A percentile compares a stretch with the other conserved stretches of the same genome.
These are phyloP conservation scores for Sungouiella thailandica DNA, from an alignment of 805 yeast genomes.

Conservation along the genomic window DNA sequence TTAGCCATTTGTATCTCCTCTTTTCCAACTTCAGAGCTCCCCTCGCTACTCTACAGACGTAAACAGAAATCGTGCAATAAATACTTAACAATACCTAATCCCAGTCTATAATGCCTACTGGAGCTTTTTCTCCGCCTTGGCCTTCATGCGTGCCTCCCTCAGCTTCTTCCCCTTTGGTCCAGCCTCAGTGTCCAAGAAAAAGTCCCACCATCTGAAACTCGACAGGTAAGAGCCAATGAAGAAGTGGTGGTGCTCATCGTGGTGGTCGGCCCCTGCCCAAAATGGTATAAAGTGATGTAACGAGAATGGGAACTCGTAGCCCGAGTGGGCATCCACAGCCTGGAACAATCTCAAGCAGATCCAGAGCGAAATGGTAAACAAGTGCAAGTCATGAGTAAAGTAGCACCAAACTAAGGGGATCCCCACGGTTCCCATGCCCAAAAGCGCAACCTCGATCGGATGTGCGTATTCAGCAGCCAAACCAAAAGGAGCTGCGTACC, in stretches of 20 bases:
- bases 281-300: conserved; percentile 87
- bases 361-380: conserved; percentile 89
- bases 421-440: conserved; percentile 96
- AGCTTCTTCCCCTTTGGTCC: conserved; percentile 73
- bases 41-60: too few species aligned
- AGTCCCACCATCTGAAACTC: conserved; percentile 96
- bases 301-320: conserved; percentile 97
- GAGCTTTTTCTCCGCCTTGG: conserved; percentile 43
- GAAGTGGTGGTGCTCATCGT: conserved; percentile 94
- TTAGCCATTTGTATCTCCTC: too few species aligned
- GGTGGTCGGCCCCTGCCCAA: conserved; percentile 99
- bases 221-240: conserved; percentile 95
- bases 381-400: conserved; percentile 66
- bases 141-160: conserved; percentile 63
- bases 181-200: conserved; percentile 79
- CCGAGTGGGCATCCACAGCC: conserved; percentile 97
- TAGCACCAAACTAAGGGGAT: conserved; percentile 83
- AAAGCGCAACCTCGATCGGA: conserved; percentile 84
- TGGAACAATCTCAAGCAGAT: conserved; percentile 83
- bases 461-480: conserved; percentile 97
- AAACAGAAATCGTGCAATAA: too few species aligned
- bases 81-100: too few species aligned
- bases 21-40: too few species aligned
- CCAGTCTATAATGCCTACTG: too few species aligned
- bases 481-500: conserved; percentile 97